Conservation (phyloP, 441 rosid species). For the Pelargonium myrrhifolium region DNA sequence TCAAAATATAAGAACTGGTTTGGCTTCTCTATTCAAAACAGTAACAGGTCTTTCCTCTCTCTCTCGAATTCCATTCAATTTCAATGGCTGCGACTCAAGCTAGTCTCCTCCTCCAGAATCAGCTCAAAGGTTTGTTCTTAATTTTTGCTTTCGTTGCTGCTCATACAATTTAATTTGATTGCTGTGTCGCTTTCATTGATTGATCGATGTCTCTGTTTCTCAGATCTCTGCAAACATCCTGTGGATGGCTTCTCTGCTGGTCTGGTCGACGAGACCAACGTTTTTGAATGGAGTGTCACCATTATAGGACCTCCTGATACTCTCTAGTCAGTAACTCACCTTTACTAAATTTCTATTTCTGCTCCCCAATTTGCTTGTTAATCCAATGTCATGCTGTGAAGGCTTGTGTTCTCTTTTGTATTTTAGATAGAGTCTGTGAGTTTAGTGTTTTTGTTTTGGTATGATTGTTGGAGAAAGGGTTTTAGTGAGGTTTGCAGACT, state of each 20-base stretch:
- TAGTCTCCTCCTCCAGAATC: conserved; percentile 72
- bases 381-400: too few relatives aligned
- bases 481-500: too few relatives aligned
- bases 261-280: conserved; percentile 47
- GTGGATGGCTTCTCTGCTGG: conserved; percentile 79
- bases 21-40: background rate
- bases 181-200: background rate
- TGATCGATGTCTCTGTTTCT: background rate
- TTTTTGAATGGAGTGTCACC: conserved; percentile 61
- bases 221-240: conserved; percentile 62
- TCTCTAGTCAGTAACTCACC: conserved; percentile 39
- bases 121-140: conserved; percentile 49
- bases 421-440: too few relatives aligned
- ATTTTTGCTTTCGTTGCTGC: conserved; percentile 9
- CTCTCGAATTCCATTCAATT: conserved; percentile 12
- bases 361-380: background rate
- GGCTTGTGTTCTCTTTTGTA: too few relatives aligned
- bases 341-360: too few relatives aligned
- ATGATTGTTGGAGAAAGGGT: too few relatives aligned
- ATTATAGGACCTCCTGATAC: conserved; percentile 65
- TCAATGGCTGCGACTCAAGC: conserved; percentile 65
- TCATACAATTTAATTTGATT: background rate
- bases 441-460: too few relatives aligned
- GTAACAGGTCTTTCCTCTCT: background rate
- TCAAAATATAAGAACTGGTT: background rate